Evolutionary conservation across 805 yeast genomes (phyloP).

Genomic region (Kuraishia borneana): DNA sequence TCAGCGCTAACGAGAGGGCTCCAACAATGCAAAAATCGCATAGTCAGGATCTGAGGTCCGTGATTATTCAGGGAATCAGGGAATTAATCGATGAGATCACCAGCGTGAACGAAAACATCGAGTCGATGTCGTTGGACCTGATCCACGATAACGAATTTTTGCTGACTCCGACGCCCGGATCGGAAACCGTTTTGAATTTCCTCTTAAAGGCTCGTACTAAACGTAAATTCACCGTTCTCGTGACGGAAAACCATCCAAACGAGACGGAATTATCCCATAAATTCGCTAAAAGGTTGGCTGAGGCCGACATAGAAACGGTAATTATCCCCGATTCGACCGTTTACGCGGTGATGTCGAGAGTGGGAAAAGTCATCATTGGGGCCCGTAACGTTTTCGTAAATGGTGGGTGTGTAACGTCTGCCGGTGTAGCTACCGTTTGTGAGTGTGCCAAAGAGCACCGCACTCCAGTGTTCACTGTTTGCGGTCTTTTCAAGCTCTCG

Average conservation of each 20-base stretch:
- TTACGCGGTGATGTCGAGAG: conserved; percentile 93
- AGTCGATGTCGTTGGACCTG: conserved; percentile 82
- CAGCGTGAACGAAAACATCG: conserved; percentile 83
- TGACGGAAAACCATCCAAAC: conserved; percentile 89
- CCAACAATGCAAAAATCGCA: conserved; percentile 24
- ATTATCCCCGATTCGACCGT: conserved; percentile 89
- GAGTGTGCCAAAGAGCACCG: conserved; percentile 92
- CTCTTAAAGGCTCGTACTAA: conserved; percentile 77
- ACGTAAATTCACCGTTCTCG: conserved; percentile 84
- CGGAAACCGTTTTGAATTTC: conserved; percentile 81
- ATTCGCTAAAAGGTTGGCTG: conserved; percentile 71
- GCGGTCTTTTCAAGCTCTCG: conserved; percentile 86
- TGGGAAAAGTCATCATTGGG: conserved; percentile 91
- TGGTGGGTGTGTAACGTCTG: conserved; percentile 84
- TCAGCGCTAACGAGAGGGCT: conserved; percentile 34
- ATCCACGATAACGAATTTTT: conserved; percentile 85
- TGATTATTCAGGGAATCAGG: conserved; percentile 84
- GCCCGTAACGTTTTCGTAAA: conserved; percentile 89
- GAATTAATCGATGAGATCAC: conserved; percentile 87
- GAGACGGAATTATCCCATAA: conserved; percentile 65
- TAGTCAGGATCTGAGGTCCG: conserved; percentile 63
- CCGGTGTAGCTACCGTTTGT: conserved; percentile 89
- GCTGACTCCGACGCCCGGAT: conserved; percentile 90
- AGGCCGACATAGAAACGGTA: conserved; percentile 80
- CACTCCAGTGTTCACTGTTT: conserved; percentile 94